phyloP scores from a whole-genome alignment of 2,329 filamentous ascomycete species.

The Alternaria rosae region DNA sequence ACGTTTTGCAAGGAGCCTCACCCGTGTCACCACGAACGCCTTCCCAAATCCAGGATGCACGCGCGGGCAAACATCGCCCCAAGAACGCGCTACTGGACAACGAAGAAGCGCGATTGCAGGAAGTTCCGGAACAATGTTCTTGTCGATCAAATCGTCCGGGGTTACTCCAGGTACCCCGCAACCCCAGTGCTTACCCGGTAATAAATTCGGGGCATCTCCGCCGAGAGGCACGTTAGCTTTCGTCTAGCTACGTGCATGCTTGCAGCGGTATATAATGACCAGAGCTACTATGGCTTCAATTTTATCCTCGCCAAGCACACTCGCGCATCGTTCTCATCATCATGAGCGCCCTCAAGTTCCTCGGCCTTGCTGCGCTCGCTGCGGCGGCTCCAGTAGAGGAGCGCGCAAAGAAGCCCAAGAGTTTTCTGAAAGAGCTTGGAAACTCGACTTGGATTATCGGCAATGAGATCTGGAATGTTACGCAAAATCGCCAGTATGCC shows the following conservation, averaged over 20 bases:
- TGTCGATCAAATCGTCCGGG: constrained; percentile 16
- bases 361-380: constrained; percentile 26
- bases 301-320: neutral
- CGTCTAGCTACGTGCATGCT: neutral
- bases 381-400: constrained; percentile 29
- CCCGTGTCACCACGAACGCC: constrained; percentile 8
- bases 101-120: constrained; percentile 31
- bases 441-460: constrained; percentile 50
- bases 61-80: neutral
- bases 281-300: neutral
- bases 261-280: neutral
- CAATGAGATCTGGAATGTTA: constrained; percentile 54
- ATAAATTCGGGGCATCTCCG: constrained; percentile 22
- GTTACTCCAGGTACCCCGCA: constrained; percentile 14
- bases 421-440: constrained; percentile 45
- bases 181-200: constrained; percentile 18
- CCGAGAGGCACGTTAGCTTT: constrained; percentile 16
- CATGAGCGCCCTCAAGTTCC: constrained; percentile 28
- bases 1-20: constrained; percentile 1
- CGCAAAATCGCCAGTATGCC: constrained; percentile 49
- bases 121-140: constrained; percentile 22
- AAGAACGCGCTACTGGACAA: constrained; percentile 9
- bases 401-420: constrained; percentile 33
- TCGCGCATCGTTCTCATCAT: neutral
- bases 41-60: constrained; percentile 20